Conservation (phyloP, 768 basidiomycete species). For the Lactifluus piperatus region DNA sequence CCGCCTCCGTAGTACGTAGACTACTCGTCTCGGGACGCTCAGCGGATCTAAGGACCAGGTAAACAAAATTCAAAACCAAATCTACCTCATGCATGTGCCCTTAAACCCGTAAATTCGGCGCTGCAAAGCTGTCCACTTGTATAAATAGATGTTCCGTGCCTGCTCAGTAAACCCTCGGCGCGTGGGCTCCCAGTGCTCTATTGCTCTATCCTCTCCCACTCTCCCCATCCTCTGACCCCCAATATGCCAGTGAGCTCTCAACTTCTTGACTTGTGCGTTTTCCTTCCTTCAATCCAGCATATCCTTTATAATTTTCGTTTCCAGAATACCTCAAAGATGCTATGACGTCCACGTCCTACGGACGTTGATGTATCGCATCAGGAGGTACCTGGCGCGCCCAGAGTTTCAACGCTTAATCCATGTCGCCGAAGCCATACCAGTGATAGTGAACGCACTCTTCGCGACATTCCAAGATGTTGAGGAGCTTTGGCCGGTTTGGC, state of each 20-base stretch:
- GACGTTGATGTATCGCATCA: not conserved
- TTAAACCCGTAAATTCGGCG: no score
- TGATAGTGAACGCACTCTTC: not conserved
- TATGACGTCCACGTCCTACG: constrained; percentile 3
- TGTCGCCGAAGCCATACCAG: not conserved
- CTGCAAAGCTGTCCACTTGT: no score
- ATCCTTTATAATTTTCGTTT: not conserved
- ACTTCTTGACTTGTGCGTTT: not conserved
- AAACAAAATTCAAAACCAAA: no score
- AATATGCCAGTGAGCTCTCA: not conserved
- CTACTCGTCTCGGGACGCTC: no score
- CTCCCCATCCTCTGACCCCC: no score
- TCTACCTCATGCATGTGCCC: no score
- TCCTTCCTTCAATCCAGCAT: not conserved
- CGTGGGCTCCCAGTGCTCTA: no score
- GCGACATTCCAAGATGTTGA: constrained; percentile 2
- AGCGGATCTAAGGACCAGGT: no score
- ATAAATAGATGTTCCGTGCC: no score
- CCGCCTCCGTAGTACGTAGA: no score
- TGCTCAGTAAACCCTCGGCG: no score
- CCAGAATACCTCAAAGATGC: not conserved
- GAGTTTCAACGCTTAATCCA: not conserved
- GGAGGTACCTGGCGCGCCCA: not conserved
- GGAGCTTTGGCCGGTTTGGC: not conserved
- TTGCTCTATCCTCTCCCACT: no score